Evolutionary conservation across 306 rosid genomes (phyloP), one percentile per base, ranked within the genome.

Genomic region (Hippophae rhamnoides): DNA sequence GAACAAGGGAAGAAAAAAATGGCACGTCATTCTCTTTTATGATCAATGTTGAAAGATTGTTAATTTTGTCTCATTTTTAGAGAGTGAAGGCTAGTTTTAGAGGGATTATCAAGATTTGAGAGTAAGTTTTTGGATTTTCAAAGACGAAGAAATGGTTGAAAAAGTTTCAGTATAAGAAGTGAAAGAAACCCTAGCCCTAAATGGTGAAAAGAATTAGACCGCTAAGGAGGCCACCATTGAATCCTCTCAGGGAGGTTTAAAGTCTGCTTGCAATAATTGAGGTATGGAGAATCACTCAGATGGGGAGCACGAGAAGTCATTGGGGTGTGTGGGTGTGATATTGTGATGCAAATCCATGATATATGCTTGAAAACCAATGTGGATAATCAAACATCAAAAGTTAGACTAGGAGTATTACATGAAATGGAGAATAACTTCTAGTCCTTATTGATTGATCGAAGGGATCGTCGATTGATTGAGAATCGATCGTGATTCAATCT

Each of bases 91-190:
- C 67, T 8, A 31, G 38, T 31, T 31, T 31, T 31, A 4, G 4
- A 31, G 38, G 38, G 38, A 31, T 31, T 31, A 4, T 31, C 5
- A 2, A 31, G 38, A 31, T 4, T 31, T 31, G 3, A 31, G 38
- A 31, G 38, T 31, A 4, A 31, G 2, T 23, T 47, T 46, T 26
- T 9, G 1, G 41, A 13, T 51, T 10, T 26, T 47, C 18, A 56
- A 26, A 46, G 25, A 53, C 23, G 38, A 46, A 51, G 69, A 59
- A 31, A 89, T 89, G 96, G 89, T 51, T 13, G 93, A 81, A 64
- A 84, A 81, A 66, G 83, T 80, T 62, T 54, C 82, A 31, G 84
- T 82, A 40, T 58, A 89, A 7, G 78, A 61, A 59, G 76, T 69
- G n/a, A 62, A 31, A 41, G 73, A 57, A 27, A 71, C 82, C 76